phyloP scores from a whole-genome alignment of 1,139 yeast species.

The Suhomyces wounanorum region DNA sequence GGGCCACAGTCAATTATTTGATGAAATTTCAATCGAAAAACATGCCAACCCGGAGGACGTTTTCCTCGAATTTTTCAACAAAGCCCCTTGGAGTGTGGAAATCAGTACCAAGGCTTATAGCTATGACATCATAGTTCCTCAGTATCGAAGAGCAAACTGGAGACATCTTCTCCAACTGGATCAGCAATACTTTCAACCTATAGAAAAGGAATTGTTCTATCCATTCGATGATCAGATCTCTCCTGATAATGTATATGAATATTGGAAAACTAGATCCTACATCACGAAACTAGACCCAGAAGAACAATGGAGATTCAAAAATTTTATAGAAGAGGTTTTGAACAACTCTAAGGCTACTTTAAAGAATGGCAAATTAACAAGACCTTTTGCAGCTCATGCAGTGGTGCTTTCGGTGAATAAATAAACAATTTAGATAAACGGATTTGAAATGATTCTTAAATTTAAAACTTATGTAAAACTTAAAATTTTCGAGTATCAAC shows the following conservation, averaged over 20 bases:
- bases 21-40: constrained; percentile 5
- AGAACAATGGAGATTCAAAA: constrained; percentile 35
- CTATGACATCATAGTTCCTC: constrained; percentile 52
- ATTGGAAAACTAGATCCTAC: constrained; percentile 62
- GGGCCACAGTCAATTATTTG: constrained; percentile 14
- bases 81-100: constrained; percentile 29
- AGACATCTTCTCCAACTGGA: constrained; percentile 36
- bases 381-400: constrained; percentile 21
- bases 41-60: constrained; percentile 9
- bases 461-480: background rate
- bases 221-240: constrained; percentile 34
- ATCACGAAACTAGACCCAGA: constrained; percentile 48
- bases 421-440: background rate
- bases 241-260: constrained; percentile 43
- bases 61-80: constrained; percentile 16
- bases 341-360: constrained; percentile 16
- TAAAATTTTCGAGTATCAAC: background rate
- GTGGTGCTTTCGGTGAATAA: constrained; percentile 14
- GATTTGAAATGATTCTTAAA: background rate
- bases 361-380: constrained; percentile 13
- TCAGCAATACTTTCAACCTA: constrained; percentile 26
- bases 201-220: constrained; percentile 33
- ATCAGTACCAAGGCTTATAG: constrained; percentile 30
- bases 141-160: constrained; percentile 58
- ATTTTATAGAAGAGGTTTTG: constrained; percentile 30